Evolutionary conservation across 805 yeast species (phyloP).

Genomic region (Metschnikowia similis): DNA sequence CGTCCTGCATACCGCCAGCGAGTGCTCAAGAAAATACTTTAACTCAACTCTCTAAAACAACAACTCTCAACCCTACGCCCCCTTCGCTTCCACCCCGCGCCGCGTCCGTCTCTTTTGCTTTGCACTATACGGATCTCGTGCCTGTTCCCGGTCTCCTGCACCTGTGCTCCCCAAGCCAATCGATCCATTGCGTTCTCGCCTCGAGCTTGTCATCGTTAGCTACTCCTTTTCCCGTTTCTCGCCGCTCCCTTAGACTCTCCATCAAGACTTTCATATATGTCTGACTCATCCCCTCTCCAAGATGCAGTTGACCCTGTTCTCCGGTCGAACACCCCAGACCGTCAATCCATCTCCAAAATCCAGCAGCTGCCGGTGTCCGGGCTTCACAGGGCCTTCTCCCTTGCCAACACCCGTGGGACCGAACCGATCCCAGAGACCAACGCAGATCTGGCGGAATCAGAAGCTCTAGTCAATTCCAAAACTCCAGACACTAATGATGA

Average conservation of each 20-base stretch:
- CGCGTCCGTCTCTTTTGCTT: neutral
- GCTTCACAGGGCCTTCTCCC: conserved; percentile 10
- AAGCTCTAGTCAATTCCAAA: no score
- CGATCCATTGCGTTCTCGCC: neutral
- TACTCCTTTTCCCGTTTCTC: neutral
- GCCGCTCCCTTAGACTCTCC: neutral
- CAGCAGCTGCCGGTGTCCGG: conserved; percentile 11
- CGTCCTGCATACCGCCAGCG: conserved; percentile 1
- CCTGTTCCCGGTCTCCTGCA: neutral
- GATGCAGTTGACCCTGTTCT: neutral
- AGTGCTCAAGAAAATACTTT: conserved; percentile 1
- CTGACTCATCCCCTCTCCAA: neutral
- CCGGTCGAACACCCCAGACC: neutral
- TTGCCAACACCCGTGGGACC: neutral
- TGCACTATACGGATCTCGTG: conserved; percentile 1
- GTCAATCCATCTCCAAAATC: neutral
- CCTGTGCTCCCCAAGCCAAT: neutral
- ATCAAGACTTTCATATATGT: neutral
- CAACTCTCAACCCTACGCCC: neutral
- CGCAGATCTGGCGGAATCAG: neutral
- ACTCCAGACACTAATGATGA: neutral
- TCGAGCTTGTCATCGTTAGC: neutral
- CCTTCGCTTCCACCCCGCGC: neutral
- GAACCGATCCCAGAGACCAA: neutral
- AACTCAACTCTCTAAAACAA: neutral